Base-by-base conservation (phyloP, 139 green algal species). In the Volvox reticuliferus region DNA sequence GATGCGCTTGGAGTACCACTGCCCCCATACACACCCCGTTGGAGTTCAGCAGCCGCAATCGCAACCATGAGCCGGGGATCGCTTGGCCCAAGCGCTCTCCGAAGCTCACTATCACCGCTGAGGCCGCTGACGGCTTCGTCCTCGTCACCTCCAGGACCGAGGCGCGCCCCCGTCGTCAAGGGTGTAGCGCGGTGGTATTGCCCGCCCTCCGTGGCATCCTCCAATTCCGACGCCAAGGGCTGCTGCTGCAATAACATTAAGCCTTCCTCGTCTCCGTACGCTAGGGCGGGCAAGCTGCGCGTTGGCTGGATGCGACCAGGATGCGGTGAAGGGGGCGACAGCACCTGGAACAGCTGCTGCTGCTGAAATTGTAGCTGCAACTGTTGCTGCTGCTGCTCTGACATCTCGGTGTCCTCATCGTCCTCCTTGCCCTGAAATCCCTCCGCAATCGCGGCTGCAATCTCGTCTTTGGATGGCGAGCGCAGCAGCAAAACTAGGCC, bases 401-500 rank as follows among this genome's bases (percentile, higher is more conserved):
- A 22, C 2, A 55, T 18, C 71, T 73, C 44, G 18, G 36, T 61
- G 1, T 89, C 85, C 18, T 89, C 85, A 12, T 89, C 85, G 2
- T 82, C 85, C 37, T 89, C 69, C 44, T 73, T 73, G 21, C 13
- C 62, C 69, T 89, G 85, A 71, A 89, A 82, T 16, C 69, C 85
- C 20, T 89, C 85, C 6, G 85, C 85, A 37, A 82, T 82, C 0
- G 75, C 75, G 16, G 86, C 87, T 21, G 76, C 87, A 75, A 86
- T 71, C 62, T 91, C 87, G 33, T 86, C 87, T 20, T 68, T 83
- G 18, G 86, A 65, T 21, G 87, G 76, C 17, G 76, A 86, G 13
- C 76, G 76, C 76, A 91, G 87, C 61, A 91, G 76, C 61, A 91
- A 75, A 26, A 91, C 76, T 12, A 91, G 61, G 28, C 75, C 87